A percentile compares a stretch with the other conserved stretches of the same genome.
Conservation (phyloP, 1,139 yeast genomes). For the Geotrichum fermentans region DNA sequence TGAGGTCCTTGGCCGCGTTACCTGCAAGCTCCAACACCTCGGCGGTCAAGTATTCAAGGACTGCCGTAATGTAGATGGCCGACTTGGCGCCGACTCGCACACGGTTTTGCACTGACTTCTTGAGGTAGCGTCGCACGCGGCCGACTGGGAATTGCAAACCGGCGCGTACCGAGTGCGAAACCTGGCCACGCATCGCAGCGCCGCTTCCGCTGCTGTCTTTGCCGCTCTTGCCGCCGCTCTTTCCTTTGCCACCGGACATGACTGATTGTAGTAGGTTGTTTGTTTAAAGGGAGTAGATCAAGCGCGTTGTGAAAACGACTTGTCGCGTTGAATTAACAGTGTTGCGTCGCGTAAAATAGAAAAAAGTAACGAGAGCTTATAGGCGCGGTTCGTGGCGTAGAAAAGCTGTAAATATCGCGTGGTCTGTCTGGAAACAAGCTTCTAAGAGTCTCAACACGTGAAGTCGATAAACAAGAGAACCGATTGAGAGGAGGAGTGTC, state of each 20-base stretch:
- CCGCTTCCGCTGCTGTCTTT: slow-evolving; percentile 66
- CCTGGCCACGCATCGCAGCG: slow-evolving; percentile 47
- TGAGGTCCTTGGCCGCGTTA: slow-evolving; percentile 96
- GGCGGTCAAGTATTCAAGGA: slow-evolving; percentile 93
- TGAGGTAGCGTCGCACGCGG: slow-evolving; percentile 92
- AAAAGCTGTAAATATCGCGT: no score
- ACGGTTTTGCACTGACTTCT: slow-evolving; percentile 85
- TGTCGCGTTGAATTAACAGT: no score
- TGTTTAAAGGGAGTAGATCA: not conserved
- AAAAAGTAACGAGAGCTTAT: no score
- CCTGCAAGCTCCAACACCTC: slow-evolving; percentile 98
- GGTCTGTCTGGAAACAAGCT: no score
- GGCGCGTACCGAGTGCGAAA: slow-evolving; percentile 92
- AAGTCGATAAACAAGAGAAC: no score
- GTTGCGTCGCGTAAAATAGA: no score
- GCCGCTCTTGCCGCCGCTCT: slow-evolving; percentile 85
- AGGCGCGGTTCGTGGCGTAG: no score
- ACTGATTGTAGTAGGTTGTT: not conserved
- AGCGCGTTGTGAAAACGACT: no score
- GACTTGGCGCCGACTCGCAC: slow-evolving; percentile 97
- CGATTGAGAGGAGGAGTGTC: no score
- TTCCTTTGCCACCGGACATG: slow-evolving; percentile 91
- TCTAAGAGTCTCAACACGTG: no score
- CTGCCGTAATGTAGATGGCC: slow-evolving; percentile 95
- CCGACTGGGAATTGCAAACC: slow-evolving; percentile 98